Evolutionary conservation across 345 rosid genomes (phyloP).

Genomic region (Gossypium thurberi): DNA sequence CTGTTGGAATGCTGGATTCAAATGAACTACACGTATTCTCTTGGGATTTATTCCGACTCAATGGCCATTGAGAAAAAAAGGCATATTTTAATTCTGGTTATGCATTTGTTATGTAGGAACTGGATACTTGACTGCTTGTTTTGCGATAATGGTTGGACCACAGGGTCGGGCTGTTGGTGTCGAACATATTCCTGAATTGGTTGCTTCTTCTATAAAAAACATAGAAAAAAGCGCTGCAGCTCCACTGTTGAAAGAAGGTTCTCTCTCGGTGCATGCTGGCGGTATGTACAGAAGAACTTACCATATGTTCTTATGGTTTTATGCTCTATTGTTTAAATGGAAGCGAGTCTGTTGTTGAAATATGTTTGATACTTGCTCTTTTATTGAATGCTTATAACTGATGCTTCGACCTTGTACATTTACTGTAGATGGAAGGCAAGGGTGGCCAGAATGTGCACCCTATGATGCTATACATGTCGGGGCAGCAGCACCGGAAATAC

Average conservation of each 20-base stretch:
- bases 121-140: constrained; percentile 91
- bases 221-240: constrained; percentile 69
- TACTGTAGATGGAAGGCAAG: constrained; percentile 78
- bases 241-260: constrained; percentile 58
- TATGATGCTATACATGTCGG: constrained; percentile 98
- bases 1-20: constrained; percentile 3
- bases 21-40: not conserved
- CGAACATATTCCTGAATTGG: constrained; percentile 88
- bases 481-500: constrained; percentile 90
- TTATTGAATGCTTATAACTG: not conserved
- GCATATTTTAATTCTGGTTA: not conserved
- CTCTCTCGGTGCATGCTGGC: constrained; percentile 67
- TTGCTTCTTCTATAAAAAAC: constrained; percentile 55
- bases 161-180: constrained; percentile 83
- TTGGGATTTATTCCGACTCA: not conserved
- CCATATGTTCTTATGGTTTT: not conserved
- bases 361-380: not conserved
- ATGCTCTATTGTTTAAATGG: not conserved
- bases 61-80: not conserved
- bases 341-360: not conserved
- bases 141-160: constrained; percentile 86
- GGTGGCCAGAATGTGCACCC: constrained; percentile 78
- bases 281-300: constrained; percentile 41
- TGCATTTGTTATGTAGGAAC: constrained; percentile 45
- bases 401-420: not conserved